Percentiles rank a stretch among this genome's conserved stretches.
phyloP scores from a whole-genome alignment of 2,329 filamentous ascomycete species.

The Hypomyces rosellus region DNA sequence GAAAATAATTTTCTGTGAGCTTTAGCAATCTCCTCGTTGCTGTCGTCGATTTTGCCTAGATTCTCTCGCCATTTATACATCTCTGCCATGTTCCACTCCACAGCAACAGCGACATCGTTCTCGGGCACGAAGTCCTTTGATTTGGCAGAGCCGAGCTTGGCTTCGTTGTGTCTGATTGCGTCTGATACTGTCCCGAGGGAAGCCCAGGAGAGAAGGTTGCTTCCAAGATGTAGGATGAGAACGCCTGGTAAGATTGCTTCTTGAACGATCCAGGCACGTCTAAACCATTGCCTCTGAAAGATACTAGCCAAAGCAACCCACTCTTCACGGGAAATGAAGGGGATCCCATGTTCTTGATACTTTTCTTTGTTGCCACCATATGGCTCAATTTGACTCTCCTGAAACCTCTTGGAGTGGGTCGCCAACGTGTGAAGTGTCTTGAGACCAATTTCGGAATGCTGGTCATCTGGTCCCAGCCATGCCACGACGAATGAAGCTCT shows the following conservation, averaged over 20 bases:
- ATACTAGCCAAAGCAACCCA: slow-evolving; percentile 18
- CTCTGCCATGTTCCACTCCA: slow-evolving; percentile 22
- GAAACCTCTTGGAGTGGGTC: slow-evolving; percentile 11
- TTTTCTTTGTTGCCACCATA: slow-evolving; percentile 16
- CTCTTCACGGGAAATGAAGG: slow-evolving; percentile 13
- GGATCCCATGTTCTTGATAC: slow-evolving; percentile 16
- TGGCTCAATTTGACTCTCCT: slow-evolving; percentile 17
- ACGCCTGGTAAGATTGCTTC: slow-evolving; percentile 19
- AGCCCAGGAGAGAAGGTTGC: slow-evolving; percentile 12
- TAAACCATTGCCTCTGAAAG: slow-evolving; percentile 23
- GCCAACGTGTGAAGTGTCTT: slow-evolving; percentile 11
- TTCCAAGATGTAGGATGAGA: slow-evolving; percentile 20
- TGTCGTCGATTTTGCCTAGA: slow-evolving; percentile 4
- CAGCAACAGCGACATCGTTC: slow-evolving; percentile 16
- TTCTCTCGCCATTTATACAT: slow-evolving; percentile 17
- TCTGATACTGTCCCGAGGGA: slow-evolving; percentile 16
- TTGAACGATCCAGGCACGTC: slow-evolving; percentile 23
- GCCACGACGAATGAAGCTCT: background rate
- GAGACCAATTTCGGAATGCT: slow-evolving; percentile 13
- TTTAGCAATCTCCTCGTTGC: background rate
- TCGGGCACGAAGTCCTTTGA: slow-evolving; percentile 15
- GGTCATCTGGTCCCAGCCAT: slow-evolving; percentile 3
- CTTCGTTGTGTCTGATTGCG: slow-evolving; percentile 15
- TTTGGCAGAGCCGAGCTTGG: slow-evolving; percentile 11
- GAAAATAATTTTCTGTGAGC: slow-evolving; percentile 12